Evolutionary conservation across 139 green algal species (phyloP).

Genomic region (Chlorella vulgaris): DNA sequence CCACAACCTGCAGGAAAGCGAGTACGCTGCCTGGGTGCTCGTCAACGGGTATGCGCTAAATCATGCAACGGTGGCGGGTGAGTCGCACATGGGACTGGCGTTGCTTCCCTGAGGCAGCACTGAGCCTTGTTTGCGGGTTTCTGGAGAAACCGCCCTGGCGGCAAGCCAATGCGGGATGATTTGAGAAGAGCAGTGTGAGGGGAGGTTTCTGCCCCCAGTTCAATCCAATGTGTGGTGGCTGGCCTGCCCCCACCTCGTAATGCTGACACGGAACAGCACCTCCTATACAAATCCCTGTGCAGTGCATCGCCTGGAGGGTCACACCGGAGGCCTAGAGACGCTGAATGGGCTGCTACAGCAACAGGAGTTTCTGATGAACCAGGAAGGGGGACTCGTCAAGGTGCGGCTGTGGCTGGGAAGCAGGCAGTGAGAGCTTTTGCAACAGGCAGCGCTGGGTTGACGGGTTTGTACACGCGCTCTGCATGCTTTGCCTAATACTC

Average conservation of each 20-base stretch:
- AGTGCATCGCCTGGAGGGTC: constrained; percentile 67
- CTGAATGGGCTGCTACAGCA: constrained; percentile 55
- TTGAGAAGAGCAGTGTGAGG: no score
- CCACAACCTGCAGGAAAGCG: constrained; percentile 59
- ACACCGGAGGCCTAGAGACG: constrained; percentile 48
- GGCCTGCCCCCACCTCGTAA: no score
- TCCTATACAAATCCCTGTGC: no score
- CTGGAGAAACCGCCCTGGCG: no score
- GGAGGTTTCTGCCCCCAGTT: no score
- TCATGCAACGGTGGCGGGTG: constrained; percentile 74
- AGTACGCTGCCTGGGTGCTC: constrained; percentile 82
- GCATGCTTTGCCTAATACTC: no score
- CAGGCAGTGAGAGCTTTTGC: background rate
- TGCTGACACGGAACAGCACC: no score
- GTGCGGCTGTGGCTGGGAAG: no score
- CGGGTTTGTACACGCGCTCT: no score
- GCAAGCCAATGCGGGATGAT: no score
- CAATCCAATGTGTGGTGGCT: no score
- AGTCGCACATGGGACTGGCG: background rate
- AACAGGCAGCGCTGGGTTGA: background rate
- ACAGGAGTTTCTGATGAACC: constrained; percentile 68
- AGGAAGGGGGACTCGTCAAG: constrained; percentile 67
- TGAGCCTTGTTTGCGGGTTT: no score
- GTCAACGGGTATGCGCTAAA: constrained; percentile 85
- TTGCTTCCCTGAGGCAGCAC: background rate